Conservation (phyloP, 805 yeast genomes). For the Candida chauliodis region DNA sequence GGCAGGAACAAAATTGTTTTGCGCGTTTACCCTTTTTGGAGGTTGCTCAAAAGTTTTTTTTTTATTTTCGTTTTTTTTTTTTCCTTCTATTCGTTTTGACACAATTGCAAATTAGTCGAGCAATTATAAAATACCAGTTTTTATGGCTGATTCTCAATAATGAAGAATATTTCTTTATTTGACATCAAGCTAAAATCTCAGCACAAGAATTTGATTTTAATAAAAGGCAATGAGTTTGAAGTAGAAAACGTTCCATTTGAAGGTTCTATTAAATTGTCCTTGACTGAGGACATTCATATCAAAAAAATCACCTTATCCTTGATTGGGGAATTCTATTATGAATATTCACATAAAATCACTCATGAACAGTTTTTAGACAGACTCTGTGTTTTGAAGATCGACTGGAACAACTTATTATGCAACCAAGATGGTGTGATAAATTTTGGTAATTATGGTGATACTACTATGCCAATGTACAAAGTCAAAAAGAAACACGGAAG, state of each 20-base stretch:
- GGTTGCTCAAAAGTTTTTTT: too few relatives aligned
- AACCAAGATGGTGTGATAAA: constrained; percentile 33
- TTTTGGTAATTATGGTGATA: constrained; percentile 43
- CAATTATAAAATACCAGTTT: too few relatives aligned
- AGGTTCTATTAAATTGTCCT: constrained; percentile 46
- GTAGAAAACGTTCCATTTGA: constrained; percentile 40
- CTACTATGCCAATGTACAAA: constrained; percentile 21
- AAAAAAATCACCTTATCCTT: constrained; percentile 36
- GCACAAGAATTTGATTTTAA: constrained; percentile 38
- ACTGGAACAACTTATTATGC: constrained; percentile 48
- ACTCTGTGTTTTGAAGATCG: constrained; percentile 37
- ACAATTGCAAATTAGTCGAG: too few relatives aligned
- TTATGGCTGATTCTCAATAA: too few relatives aligned
- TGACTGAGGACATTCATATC: constrained; percentile 41
- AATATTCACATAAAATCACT: constrained; percentile 28
- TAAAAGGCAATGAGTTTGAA: constrained; percentile 45
- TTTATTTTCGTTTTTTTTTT: too few relatives aligned
- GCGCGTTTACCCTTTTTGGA: too few relatives aligned
- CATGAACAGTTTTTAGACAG: constrained; percentile 36
- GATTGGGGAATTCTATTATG: constrained; percentile 41
- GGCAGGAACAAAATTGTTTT: too few relatives aligned
- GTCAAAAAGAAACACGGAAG: constrained; percentile 6
- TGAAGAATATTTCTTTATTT: constrained; percentile 21
- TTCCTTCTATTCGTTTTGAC: too few relatives aligned
- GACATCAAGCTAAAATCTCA: constrained; percentile 37